Evolutionary conservation across 2,329 filamentous ascomycete species (phyloP).

Genomic region (Domatiomyces globalis): DNA sequence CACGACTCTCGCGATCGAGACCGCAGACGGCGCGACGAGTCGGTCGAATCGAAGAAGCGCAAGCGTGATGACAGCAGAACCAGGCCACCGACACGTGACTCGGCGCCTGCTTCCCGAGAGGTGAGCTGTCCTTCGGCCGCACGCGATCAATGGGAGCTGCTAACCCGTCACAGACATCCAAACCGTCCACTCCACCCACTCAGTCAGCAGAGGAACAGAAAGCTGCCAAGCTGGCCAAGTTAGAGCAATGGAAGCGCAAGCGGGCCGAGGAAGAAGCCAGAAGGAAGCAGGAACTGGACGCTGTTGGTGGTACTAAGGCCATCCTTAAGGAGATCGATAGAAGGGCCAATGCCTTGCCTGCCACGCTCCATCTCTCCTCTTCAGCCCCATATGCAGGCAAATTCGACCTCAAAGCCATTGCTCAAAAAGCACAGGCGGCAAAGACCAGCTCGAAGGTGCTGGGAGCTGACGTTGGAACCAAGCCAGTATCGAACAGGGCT

Average conservation of each 20-base stretch:
- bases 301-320: constrained; percentile 49
- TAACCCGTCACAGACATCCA: constrained; percentile 35
- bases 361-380: constrained; percentile 36
- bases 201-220: constrained; percentile 59
- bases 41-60: constrained; percentile 55
- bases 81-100: constrained; percentile 36
- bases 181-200: constrained; percentile 35
- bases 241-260: constrained; percentile 88
- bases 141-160: constrained; percentile 16
- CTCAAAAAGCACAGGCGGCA: constrained; percentile 56
- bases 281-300: constrained; percentile 53
- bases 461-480: constrained; percentile 41
- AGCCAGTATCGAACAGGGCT: constrained; percentile 29
- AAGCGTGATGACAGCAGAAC: constrained; percentile 52
- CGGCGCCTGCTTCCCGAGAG: constrained; percentile 40
- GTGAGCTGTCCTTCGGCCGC: constrained; percentile 30
- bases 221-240: constrained; percentile 62
- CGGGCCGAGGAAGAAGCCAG: constrained; percentile 58
- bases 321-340: constrained; percentile 61
- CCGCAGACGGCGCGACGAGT: constrained; percentile 52
- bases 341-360: constrained; percentile 45
- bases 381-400: constrained; percentile 56
- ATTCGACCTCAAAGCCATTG: constrained; percentile 75
- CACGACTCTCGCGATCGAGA: constrained; percentile 56
- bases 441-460: constrained; percentile 35